Conservation (phyloP, 2,329 filamentous ascomycete genomes). For the Botrytis sinoallii region DNA sequence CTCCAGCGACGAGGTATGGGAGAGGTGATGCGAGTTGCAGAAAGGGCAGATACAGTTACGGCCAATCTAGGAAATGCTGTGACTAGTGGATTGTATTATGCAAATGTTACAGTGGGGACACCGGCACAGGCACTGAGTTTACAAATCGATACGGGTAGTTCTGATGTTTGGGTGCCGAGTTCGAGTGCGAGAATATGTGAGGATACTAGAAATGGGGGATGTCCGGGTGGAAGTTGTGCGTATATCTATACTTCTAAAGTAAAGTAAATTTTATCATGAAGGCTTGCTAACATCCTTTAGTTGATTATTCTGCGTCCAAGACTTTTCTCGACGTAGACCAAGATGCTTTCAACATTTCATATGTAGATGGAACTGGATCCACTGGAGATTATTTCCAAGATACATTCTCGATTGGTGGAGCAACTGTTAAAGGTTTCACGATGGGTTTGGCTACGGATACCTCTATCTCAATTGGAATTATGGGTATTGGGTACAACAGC, state of each 20-base stretch:
- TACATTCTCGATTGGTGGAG: slow-evolving; percentile 50
- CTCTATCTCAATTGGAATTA: slow-evolving; percentile 52
- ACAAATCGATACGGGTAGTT: slow-evolving; percentile 61
- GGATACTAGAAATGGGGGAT: slow-evolving; percentile 41
- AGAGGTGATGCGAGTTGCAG: slow-evolving; percentile 11
- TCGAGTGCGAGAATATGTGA: slow-evolving; percentile 37
- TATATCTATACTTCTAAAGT: slow-evolving; percentile 14
- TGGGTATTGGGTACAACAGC: slow-evolving; percentile 54
- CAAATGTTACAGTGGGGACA: slow-evolving; percentile 56
- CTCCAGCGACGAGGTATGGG: slow-evolving; percentile 16
- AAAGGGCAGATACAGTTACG: slow-evolving; percentile 26
- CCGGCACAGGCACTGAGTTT: slow-evolving; percentile 54
- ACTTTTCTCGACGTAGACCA: slow-evolving; percentile 46
- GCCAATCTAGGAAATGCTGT: slow-evolving; percentile 46
- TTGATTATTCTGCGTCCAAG: slow-evolving; percentile 47
- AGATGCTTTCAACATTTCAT: slow-evolving; percentile 55
- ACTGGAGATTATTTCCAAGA: slow-evolving; percentile 58
- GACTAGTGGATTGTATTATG: slow-evolving; percentile 47
- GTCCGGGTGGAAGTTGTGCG: slow-evolving; percentile 48
- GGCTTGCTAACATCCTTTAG: slow-evolving; percentile 38
- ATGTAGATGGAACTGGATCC: slow-evolving; percentile 56
- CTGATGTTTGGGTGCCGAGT: slow-evolving; percentile 56
- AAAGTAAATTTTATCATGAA: background rate
- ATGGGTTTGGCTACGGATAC: slow-evolving; percentile 52
- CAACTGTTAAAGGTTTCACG: slow-evolving; percentile 50